These are phyloP conservation scores for Mycena indigotica DNA, from an alignment of 768 basidiomycete genomes.

Conservation along the genomic window DNA sequence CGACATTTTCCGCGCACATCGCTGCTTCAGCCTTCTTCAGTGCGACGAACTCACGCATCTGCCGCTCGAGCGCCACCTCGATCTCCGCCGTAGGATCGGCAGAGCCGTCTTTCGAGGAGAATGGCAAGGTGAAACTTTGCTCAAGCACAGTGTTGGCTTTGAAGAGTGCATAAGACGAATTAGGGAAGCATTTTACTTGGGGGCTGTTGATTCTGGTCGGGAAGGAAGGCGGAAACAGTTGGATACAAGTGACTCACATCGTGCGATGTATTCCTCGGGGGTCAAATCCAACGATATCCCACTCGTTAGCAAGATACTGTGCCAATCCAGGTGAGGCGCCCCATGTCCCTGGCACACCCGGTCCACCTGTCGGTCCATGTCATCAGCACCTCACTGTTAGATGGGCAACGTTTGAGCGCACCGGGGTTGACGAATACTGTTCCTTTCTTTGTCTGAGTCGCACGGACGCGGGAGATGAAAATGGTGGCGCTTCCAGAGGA, in stretches of 20 bases:
- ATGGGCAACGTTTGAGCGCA: not conserved
- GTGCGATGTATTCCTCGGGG: slow-evolving; percentile 29
- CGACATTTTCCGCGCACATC: slow-evolving; percentile 23
- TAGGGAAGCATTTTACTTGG: too few species aligned
- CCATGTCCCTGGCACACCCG: slow-evolving; percentile 28
- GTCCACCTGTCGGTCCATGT: slow-evolving; percentile 24
- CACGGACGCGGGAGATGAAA: not conserved
- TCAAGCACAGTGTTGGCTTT: slow-evolving; percentile 26
- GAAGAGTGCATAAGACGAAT: too few species aligned
- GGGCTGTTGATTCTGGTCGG: too few species aligned
- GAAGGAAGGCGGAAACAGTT: too few species aligned
- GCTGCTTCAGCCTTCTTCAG: slow-evolving; percentile 25
- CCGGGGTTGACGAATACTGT: not conserved
- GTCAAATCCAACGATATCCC: slow-evolving; percentile 27
- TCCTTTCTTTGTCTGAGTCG: not conserved
- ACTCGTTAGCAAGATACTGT: slow-evolving; percentile 27
- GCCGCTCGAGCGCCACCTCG: slow-evolving; percentile 18
- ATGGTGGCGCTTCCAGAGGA: too few species aligned
- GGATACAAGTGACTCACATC: too few species aligned
- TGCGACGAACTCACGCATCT: slow-evolving; percentile 23
- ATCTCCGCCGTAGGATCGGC: slow-evolving; percentile 1
- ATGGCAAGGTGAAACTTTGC: slow-evolving; percentile 26
- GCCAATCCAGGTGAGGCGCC: slow-evolving; percentile 2
- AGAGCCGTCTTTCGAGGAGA: slow-evolving; percentile 14
- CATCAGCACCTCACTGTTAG: not conserved